Base-by-base conservation (phyloP, 805 yeast species). In the Candida sanyiensis region DNA sequence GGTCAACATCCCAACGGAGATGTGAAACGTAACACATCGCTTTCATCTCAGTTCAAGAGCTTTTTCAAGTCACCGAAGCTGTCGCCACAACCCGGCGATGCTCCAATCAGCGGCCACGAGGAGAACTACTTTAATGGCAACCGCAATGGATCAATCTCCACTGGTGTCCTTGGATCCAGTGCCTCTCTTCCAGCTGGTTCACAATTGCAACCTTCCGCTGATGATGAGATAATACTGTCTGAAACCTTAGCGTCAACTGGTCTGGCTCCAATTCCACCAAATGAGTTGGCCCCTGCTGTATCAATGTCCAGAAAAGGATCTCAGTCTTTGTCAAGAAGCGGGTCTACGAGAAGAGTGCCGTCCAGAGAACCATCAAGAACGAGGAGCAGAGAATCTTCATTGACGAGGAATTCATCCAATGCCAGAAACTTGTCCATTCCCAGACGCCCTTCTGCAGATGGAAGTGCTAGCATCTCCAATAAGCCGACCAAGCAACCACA, bases 341-440 rank as follows among this genome's bases (percentile, higher is more conserved):
- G 26, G 8, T 22, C 17, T n/a, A 7, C 38, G 32, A 13, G 38
- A 35, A 18, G 26, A n/a, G 12, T 22, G 19, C 10, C 22, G 19
- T 29, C 33, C 3, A 29, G 33, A 19, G 33, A 29, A 15, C 23
- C 33, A 7, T 38, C 40, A 16, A 33, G 37, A 33, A 33, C 32
- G 25, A 26, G 42, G 12, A 38, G 39, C 8, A 42, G 39, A 26
- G 40, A 37, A 6, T n/a, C 29, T 6, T 29, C 35, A 10, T 7
- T 18, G 20, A 35, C 40, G 33, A 37, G 44, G 37, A 33, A 35
- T n/a, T n/a, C n/a, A 28, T 3, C 35, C 3, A 24, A 22, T 23
- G 33, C 8, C 3, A 33, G 39, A n/a, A 34, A 18, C 10, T 16
- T 26, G 5, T 26, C 34, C 4, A 17, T 12, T 6, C 34, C 42